Base-by-base conservation (phyloP, 2,329 filamentous ascomycete genomes). In the Fusarium torreyae region DNA sequence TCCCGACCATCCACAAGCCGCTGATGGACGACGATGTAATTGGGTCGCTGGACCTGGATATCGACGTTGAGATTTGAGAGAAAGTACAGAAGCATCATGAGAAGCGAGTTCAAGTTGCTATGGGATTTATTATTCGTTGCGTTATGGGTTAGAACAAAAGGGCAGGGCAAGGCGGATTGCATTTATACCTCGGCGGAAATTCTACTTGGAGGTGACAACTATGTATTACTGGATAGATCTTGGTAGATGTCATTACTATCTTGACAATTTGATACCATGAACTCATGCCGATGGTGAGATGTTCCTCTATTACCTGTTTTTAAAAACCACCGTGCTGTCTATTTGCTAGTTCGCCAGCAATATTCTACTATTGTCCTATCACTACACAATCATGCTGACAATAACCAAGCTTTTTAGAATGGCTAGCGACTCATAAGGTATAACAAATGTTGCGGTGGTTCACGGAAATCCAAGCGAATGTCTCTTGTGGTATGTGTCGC, bases 21-120 rank as follows among this genome's bases (percentile, higher is more conserved):
- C 87, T 94, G 59, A 91, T 92, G 84, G 94, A 97, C 66, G 96
- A 98, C 76, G 96, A 98, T 76, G 92, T 98, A 57, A 95, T 98
- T 79, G 94, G 92, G 2, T 87, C 90, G 26, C 84, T 98, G 83
- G 96, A 98, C 78, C 82, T 98, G 73, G 95, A 94, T 28, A 94
- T 98, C 77, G 95, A 98, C 73, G 90, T 97, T 74, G 94, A 97
- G 71, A 93, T 97, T 72, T 93, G 83, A 70, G 20, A 22, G 33
- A 36, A 40, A 54, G n/a, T 7, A 61, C 24, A 49, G 44, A 52
- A 31, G 52, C 52, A 55, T 57, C 18, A 57, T 46, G 33, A 61
- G 52, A 51, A 66, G 68, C 54, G 45, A 45, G 34, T 57, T 56
- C 39, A 18, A 44, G 33, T 50, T 52, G 55, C 20, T 43, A 43